Percentiles rank a stretch among this genome's conserved stretches.
phyloP scores from a whole-genome alignment of 2,329 filamentous ascomycete genomes.

The Aspergillus jensenii region DNA sequence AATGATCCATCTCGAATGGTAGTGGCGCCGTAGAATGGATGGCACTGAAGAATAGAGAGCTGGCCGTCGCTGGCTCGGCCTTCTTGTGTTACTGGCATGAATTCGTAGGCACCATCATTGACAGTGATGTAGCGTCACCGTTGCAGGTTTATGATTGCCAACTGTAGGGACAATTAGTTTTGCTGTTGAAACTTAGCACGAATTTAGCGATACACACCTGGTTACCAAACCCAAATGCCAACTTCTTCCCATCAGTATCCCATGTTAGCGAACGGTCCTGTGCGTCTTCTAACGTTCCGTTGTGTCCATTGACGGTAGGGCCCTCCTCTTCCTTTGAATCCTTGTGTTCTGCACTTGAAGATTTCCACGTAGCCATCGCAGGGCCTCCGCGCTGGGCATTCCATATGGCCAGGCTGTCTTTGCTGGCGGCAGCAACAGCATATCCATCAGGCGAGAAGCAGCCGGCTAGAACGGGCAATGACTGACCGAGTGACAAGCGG shows the following conservation, averaged over 20 bases:
- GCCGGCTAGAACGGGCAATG: constrained; percentile 40
- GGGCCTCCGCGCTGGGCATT: constrained; percentile 46
- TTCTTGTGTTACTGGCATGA: neutral
- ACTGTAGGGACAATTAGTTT: constrained; percentile 21
- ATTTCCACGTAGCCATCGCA: constrained; percentile 42
- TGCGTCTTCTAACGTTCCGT: constrained; percentile 27
- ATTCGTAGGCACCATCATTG: neutral
- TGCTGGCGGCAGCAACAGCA: constrained; percentile 45
- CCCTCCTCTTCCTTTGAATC: constrained; percentile 34
- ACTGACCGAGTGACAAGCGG: constrained; percentile 35
- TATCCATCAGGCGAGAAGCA: constrained; percentile 50
- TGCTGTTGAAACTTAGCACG: neutral
- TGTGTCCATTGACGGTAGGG: constrained; percentile 36
- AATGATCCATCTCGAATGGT: neutral
- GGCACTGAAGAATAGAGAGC: neutral
- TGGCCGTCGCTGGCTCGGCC: neutral
- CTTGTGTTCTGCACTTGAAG: constrained; percentile 30
- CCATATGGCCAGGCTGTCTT: constrained; percentile 47
- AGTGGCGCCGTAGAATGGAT: neutral
- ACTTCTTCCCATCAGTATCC: constrained; percentile 55
- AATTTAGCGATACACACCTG: constrained; percentile 40
- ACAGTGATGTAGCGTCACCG: constrained; percentile 26
- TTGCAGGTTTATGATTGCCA: constrained; percentile 42
- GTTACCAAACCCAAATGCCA: constrained; percentile 51
- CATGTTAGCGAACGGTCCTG: constrained; percentile 48